phyloP scores from a whole-genome alignment of 805 yeast genomes.

The Saturnispora gosingensis region DNA sequence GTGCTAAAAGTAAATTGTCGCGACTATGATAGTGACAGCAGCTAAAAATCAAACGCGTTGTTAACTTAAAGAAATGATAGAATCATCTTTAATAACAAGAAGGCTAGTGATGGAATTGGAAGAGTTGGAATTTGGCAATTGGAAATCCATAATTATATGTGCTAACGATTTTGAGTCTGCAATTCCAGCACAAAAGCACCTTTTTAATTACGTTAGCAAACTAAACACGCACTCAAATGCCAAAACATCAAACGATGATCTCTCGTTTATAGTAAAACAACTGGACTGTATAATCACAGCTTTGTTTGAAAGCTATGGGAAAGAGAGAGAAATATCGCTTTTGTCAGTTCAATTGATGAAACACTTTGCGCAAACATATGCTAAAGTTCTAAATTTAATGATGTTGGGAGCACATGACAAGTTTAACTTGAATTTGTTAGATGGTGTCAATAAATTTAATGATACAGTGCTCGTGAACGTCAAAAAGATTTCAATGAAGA shows the following conservation, averaged over 20 bases:
- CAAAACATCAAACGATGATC: slow-evolving; percentile 14
- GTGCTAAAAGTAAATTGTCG: background rate
- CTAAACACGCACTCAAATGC: background rate
- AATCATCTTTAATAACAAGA: background rate
- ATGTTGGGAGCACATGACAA: slow-evolving; percentile 25
- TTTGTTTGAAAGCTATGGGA: slow-evolving; percentile 14
- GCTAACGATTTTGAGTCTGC: background rate
- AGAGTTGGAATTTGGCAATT: background rate
- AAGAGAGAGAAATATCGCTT: slow-evolving; percentile 17
- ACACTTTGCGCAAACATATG: slow-evolving; percentile 19
- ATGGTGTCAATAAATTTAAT: slow-evolving; percentile 19
- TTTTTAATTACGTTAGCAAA: background rate
- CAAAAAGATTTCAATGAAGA: slow-evolving; percentile 25
- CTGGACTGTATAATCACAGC: slow-evolving; percentile 18
- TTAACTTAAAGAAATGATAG: background rate
- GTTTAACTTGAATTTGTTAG: slow-evolving; percentile 25
- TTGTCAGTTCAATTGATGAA: slow-evolving; percentile 20
- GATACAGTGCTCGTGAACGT: slow-evolving; percentile 15
- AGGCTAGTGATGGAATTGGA: background rate
- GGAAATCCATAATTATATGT: background rate
- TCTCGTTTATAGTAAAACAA: slow-evolving; percentile 18
- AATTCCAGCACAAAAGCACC: background rate
- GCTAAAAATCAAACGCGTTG: background rate
- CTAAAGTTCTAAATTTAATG: slow-evolving; percentile 19
- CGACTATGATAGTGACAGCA: background rate